Percentiles rank a stretch among this genome's conserved stretches.
Evolutionary conservation across 192 early-diverging fungal species (phyloP).

Genomic region (Gaertneriomyces semiglobifer): DNA sequence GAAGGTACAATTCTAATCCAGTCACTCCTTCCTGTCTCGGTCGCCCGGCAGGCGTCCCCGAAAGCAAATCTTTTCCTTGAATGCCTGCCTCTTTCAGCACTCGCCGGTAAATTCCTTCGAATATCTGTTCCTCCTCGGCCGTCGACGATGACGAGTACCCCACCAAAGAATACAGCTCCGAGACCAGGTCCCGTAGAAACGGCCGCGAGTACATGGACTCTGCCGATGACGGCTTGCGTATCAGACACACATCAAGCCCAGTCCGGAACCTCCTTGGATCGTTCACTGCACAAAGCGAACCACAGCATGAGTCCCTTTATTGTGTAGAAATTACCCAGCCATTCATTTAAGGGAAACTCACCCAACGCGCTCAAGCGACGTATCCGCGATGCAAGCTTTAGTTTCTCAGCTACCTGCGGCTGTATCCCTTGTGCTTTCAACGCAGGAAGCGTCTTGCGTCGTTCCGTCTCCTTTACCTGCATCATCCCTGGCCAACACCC

Average conservation of each 20-base stretch:
- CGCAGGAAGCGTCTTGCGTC: neutral
- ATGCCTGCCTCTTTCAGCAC: conserved; percentile 15
- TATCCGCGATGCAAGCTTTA: conserved; percentile 11
- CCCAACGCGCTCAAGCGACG: conserved; percentile 5
- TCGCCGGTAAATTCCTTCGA: conserved; percentile 23
- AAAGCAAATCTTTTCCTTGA: neutral
- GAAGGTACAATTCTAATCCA: conserved; percentile 15
- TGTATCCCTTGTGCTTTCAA: neutral
- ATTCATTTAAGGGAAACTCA: neutral
- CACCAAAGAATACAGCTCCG: conserved; percentile 16
- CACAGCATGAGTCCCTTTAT: neutral
- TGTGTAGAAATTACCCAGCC: neutral
- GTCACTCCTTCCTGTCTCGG: neutral
- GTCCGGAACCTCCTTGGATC: conserved; percentile 20
- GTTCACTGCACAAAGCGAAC: neutral
- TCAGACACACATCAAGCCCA: conserved; percentile 19
- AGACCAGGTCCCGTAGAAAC: conserved; percentile 7
- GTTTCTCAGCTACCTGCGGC: neutral
- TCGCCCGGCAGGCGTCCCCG: neutral
- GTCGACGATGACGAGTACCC: neutral
- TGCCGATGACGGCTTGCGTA: conserved; percentile 14
- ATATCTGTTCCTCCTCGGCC: conserved; percentile 16
- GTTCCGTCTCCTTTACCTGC: conserved; percentile 2
- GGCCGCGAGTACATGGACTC: conserved; percentile 11
- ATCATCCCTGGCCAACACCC: conserved; percentile 22